Conservation (phyloP, 495 filamentous ascomycete species). For the Aspergillus wentii region DNA sequence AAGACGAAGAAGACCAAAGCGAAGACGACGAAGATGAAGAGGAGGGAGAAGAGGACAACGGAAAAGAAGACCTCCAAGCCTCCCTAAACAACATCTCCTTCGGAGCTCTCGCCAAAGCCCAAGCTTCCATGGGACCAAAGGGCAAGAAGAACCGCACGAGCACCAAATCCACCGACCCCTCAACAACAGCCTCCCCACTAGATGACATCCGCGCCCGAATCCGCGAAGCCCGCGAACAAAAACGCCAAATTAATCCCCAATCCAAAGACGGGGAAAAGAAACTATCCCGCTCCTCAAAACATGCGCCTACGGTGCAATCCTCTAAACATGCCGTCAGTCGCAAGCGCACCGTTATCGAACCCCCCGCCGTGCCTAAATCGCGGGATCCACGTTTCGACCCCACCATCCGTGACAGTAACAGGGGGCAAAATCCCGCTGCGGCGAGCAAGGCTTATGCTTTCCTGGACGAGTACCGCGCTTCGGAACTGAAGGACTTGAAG, state of each 20-base stretch:
- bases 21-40: constrained; percentile 16
- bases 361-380: constrained; percentile 31
- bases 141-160: constrained; percentile 21
- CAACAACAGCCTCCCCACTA: constrained; percentile 20
- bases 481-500: constrained; percentile 72
- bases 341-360: constrained; percentile 64
- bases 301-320: constrained; percentile 76
- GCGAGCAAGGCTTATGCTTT: constrained; percentile 73
- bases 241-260: no score
- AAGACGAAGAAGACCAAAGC: constrained; percentile 16
- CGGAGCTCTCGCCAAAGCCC: constrained; percentile 79
- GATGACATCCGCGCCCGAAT: constrained; percentile 35
- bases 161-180: constrained; percentile 6
- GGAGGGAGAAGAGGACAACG: constrained; percentile 20
- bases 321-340: constrained; percentile 80
- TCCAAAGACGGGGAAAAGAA: constrained; percentile 37
- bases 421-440: constrained; percentile 36
- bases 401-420: constrained; percentile 34
- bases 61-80: constrained; percentile 36
- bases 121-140: constrained; percentile 55
- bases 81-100: constrained; percentile 64
- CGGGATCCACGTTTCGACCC: constrained; percentile 90
- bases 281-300: constrained; percentile 65
- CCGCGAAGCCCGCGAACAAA: constrained; percentile 42
- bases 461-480: constrained; percentile 74